Conservation (phyloP, 495 filamentous ascomycete genomes). For the Lepraria neglecta region DNA sequence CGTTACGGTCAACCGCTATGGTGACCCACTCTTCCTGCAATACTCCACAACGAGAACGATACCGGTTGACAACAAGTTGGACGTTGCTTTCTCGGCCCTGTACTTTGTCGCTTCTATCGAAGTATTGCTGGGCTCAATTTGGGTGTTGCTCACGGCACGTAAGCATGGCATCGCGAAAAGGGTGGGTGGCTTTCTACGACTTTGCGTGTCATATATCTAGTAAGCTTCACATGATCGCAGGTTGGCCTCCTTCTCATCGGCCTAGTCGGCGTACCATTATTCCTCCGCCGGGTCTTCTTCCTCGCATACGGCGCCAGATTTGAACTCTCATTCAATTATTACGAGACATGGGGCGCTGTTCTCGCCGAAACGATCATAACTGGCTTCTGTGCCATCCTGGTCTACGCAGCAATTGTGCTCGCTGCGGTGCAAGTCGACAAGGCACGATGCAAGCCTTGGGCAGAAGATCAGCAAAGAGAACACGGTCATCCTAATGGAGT, state of each 20-base stretch:
- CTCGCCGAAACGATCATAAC: neutral
- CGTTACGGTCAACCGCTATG: too few relatives aligned
- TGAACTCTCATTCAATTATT: neutral
- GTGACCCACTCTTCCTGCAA: too few relatives aligned
- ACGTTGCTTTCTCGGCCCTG: neutral
- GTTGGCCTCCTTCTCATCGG: neutral
- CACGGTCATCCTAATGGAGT: too few relatives aligned
- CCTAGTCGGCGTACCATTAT: neutral
- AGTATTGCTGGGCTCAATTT: neutral
- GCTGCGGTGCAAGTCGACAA: neutral
- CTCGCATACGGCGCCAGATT: neutral
- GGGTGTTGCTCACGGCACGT: neutral
- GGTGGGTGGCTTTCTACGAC: neutral
- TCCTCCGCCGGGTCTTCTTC: neutral
- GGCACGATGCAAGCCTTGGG: too few relatives aligned
- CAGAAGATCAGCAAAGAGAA: too few relatives aligned
- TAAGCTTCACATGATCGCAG: neutral
- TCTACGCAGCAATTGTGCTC: neutral
- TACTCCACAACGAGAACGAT: neutral
- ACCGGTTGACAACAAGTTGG: neutral
- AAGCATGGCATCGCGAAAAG: neutral
- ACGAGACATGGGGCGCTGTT: neutral
- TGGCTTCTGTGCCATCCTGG: neutral
- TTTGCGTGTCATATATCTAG: too few relatives aligned
- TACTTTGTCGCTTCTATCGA: neutral